These are phyloP conservation scores for Emergomyces pasteurianus DNA, from an alignment of 2,329 filamentous ascomycete genomes.

Conservation along the genomic window DNA sequence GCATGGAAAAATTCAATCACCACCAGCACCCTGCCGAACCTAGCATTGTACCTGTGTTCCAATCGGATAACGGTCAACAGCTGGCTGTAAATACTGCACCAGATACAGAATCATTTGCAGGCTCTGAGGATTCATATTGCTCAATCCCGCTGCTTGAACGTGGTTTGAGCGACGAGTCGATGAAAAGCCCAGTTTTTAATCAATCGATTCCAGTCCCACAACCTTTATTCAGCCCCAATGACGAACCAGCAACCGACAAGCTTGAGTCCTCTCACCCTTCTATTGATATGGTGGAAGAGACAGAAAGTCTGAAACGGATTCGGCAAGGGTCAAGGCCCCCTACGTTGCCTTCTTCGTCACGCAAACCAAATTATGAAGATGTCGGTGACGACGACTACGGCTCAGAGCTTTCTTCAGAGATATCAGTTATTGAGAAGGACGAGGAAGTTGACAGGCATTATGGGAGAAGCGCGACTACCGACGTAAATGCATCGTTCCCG, in stretches of 20 bases:
- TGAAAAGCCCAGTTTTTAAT: conserved; percentile 32
- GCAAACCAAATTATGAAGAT: conserved; percentile 14
- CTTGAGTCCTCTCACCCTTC: conserved; percentile 36
- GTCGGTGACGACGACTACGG: conserved; percentile 42
- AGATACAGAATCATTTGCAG: conserved; percentile 38
- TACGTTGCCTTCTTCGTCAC: conserved; percentile 1
- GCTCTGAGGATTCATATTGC: conserved; percentile 61
- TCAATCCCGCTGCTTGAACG: conserved; percentile 67
- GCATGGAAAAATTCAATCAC: neutral
- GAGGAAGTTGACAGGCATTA: conserved; percentile 24
- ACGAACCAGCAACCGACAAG: conserved; percentile 19
- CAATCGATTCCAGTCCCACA: conserved; percentile 13
- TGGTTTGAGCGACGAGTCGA: conserved; percentile 39
- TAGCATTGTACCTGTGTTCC: neutral
- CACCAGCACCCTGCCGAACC: neutral
- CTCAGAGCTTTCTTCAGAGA: conserved; percentile 41
- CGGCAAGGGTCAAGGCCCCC: conserved; percentile 25
- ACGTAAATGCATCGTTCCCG: conserved; percentile 24
- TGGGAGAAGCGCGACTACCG: conserved; percentile 19
- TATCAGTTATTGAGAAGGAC: conserved; percentile 36
- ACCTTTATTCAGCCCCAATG: conserved; percentile 18
- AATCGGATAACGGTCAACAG: neutral
- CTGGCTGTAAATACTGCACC: conserved; percentile 21
- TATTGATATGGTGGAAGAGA: conserved; percentile 39
- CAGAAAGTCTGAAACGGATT: conserved; percentile 40